Evolutionary conservation across 2,329 filamentous ascomycete genomes (phyloP), one percentile per base, ranked within the genome.

Genomic region (Gnomoniopsis sp.): DNA sequence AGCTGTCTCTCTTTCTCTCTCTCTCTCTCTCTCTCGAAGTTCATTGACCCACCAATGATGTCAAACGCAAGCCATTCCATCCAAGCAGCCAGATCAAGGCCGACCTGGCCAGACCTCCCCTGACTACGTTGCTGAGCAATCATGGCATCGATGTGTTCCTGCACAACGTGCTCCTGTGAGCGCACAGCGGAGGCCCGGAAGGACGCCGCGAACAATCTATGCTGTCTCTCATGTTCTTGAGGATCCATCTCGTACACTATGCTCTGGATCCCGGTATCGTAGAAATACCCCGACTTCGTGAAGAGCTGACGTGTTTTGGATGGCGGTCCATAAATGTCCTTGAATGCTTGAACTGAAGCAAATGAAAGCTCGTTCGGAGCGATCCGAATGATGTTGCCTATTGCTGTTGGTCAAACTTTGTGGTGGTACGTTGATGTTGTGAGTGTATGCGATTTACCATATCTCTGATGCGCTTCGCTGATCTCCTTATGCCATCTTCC

Each of bases 21-120:
- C 17, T 46, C 3, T 6, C n/a, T 22, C 17, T n/a, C n/a, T 46
- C 3, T 6, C n/a, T 22, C 17, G 43, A 11, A 22, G 6, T 11
- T 21, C n/a, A 11, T 19, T 14, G 15, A 57, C 52, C 44, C 44
- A 58, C 64, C 63, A 19, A 67, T 64, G 41, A 67, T 66, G 41
- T 67, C 66, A 44, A 68, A 67, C 8, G 62, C 65, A 7, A 67
- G 58, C 65, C 64, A 67, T 44, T 66, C 60, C 11, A 64, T 48
- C 59, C 62, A 64, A 38, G 60, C 41, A 12, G 62, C 56, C 12
- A 65, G 59, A 43, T 67, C 60, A 19, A 68, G 30, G 15, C 60
- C 60, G 17, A 46, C 48, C n/a, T 46, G 43, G 6, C 43, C 43
- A 46, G 43, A 46, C 7, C 43, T 34, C 12, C 57, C 55, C 2